Base-by-base conservation (phyloP, 441 rosid genomes). In the Adansonia grandidieri region DNA sequence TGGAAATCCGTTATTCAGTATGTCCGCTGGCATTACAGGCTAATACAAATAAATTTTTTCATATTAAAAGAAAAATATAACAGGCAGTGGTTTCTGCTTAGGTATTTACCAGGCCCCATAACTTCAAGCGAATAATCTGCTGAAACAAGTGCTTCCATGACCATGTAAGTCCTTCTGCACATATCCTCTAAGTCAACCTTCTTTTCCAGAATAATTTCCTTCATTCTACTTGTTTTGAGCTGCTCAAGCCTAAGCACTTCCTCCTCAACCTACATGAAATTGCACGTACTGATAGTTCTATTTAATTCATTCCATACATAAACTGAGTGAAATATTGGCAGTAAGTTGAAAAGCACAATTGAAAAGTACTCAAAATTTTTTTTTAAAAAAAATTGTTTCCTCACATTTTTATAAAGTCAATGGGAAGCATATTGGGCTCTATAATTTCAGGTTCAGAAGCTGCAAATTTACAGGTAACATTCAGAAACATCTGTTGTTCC, bases 171-270 rank as follows among this genome's bases (percentile, higher is more conserved):
- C 81, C 83, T 94, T 79, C 93, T 87, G 86, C 94, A 91, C 15
- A 89, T 89, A 67, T 92, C 99, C 80, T 91, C 95, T 47, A 96
- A 86, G 77, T 89, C 99, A 15, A 87, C 75, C 83, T 83, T 86
- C 94, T 89, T 94, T 87, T 88, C 92, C 53, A 89, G 82, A 78
- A 94, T 86, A 82, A 92, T 83, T 78, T 96, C 97, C 81, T 90
- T 92, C 90, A 96, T 83, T 87, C 89, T 96, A 75, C 88, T 86
- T 71, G 85, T 85, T 85, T 92, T 96, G 10, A 93, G 85, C 87
- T 87, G 86, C 81, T 90, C 89, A 47, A 94, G 90, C 78, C 97
- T 89, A 60, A 61, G 75, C 71, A 92, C 94, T 89, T 96, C 98
- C 32, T 81, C 91, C 86, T 92, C 97, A 71, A 89, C 92, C 97